Conservation (phyloP, 352 stramenopile species). For the Phytopythium kandeliae region DNA sequence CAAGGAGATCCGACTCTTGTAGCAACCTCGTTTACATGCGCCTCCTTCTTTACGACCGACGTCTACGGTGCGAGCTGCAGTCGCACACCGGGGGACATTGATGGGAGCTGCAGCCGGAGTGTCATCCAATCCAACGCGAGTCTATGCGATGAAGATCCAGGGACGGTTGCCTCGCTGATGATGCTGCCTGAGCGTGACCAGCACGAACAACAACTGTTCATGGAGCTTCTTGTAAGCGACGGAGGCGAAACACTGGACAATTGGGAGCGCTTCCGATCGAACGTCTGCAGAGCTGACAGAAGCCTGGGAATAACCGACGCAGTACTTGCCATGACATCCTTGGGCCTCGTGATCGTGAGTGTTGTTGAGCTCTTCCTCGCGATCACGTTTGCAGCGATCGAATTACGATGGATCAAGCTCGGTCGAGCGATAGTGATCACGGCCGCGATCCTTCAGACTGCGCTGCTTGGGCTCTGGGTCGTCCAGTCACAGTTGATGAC, state of each 20-base stretch:
- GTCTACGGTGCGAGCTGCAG: constrained; percentile 20
- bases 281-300: constrained; percentile 24
- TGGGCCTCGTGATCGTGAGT: constrained; percentile 13
- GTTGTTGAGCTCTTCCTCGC: constrained; percentile 30
- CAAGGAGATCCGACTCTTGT: not conserved
- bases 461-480: constrained; percentile 34
- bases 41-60: constrained; percentile 24
- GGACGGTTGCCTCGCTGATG: not conserved
- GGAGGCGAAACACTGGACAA: not conserved
- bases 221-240: not conserved
- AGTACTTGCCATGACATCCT: constrained; percentile 20
- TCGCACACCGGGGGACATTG: not conserved
- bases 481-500: constrained; percentile 28
- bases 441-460: constrained; percentile 19
- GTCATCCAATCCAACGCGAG: not conserved
- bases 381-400: constrained; percentile 33
- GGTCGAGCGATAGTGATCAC: constrained; percentile 18
- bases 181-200: not conserved
- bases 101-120: not conserved
- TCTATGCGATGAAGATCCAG: not conserved
- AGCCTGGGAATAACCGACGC: constrained; percentile 23
- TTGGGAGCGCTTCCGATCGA: constrained; percentile 38
- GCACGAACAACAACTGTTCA: not conserved
- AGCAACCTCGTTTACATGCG: constrained; percentile 34
- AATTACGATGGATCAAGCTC: constrained; percentile 31